phyloP scores from a whole-genome alignment of 75 land plant genomes.

The Pinus albicaulis region DNA sequence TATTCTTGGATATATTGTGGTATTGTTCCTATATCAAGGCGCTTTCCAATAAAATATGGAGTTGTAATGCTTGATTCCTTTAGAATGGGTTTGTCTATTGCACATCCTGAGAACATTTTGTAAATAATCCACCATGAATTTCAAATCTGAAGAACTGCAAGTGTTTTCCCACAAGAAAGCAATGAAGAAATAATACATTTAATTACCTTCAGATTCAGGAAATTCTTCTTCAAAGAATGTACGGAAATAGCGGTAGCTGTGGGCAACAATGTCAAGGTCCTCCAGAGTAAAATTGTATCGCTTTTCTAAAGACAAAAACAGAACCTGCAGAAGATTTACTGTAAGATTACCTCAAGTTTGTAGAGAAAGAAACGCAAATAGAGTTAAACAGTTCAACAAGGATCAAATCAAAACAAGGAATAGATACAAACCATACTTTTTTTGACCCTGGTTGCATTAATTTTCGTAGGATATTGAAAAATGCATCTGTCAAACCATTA shows the following conservation, averaged over 20 bases:
- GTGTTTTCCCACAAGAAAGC: not conserved
- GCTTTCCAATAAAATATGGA: constrained; percentile 52
- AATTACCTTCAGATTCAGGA: constrained; percentile 5
- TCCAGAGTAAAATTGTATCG: constrained; percentile 84
- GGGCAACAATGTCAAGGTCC: constrained; percentile 84
- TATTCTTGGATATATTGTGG: constrained; percentile 77
- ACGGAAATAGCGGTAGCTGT: constrained; percentile 68
- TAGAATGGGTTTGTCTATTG: not conserved
- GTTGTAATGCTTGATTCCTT: not conserved
- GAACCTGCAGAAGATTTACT: constrained; percentile 36
- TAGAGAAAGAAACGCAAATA: not conserved
- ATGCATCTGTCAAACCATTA: constrained; percentile 77
- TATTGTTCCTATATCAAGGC: constrained; percentile 38
- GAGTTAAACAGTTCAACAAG: not conserved
- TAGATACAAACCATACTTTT: constrained; percentile 23
- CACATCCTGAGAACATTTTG: not conserved
- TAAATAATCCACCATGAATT: not conserved
- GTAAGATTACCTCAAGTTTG: not conserved
- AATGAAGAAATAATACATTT: not conserved
- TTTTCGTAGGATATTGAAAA: constrained; percentile 50
- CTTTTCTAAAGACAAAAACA: constrained; percentile 86
- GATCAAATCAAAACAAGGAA: not conserved
- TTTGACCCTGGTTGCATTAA: constrained; percentile 65
- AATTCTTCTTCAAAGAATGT: constrained; percentile 40
- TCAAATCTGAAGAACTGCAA: not conserved